phyloP scores from a whole-genome alignment of 306 rosid genomes.

The Prunus davidiana region DNA sequence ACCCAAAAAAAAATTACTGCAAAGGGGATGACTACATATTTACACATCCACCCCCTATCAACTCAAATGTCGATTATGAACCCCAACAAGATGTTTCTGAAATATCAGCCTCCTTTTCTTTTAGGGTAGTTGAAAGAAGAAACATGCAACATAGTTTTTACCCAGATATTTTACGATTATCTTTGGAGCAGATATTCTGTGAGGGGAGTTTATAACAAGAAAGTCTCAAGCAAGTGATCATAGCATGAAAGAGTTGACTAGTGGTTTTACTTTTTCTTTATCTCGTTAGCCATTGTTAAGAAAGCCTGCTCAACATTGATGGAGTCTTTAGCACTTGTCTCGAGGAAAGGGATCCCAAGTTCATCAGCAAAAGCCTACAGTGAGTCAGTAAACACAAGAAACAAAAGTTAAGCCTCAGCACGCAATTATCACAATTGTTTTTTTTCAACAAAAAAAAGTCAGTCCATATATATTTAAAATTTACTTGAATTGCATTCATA shows the following conservation, averaged over 20 bases:
- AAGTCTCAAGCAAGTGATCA: not conserved
- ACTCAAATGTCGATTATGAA: not conserved
- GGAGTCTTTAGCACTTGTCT: conserved; percentile 97
- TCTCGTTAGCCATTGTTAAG: conserved; percentile 92
- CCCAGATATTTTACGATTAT: not conserved
- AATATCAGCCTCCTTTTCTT: not conserved
- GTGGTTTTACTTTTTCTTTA: conserved; percentile 75
- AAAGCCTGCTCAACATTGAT: conserved; percentile 98
- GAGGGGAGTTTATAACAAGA: not conserved
- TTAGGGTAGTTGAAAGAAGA: not conserved
- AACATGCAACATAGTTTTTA: not conserved
- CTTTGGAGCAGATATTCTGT: not conserved
- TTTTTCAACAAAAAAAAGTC: too few species aligned
- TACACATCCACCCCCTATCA: not conserved
- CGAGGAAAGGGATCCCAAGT: conserved; percentile 93
- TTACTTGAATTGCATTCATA: not conserved
- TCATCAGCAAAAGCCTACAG: conserved; percentile 91
- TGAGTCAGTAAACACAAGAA: conserved; percentile 13
- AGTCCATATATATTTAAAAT: not conserved
- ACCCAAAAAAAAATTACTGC: not conserved
- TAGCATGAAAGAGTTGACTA: conserved; percentile 22
- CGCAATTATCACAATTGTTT: not conserved
- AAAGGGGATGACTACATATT: not conserved
- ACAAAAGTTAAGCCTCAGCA: conserved; percentile 8
- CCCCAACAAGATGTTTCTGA: not conserved